These are phyloP conservation scores for Neurospora pannonica DNA, from an alignment of 495 filamentous ascomycete species.

Conservation along the genomic window DNA sequence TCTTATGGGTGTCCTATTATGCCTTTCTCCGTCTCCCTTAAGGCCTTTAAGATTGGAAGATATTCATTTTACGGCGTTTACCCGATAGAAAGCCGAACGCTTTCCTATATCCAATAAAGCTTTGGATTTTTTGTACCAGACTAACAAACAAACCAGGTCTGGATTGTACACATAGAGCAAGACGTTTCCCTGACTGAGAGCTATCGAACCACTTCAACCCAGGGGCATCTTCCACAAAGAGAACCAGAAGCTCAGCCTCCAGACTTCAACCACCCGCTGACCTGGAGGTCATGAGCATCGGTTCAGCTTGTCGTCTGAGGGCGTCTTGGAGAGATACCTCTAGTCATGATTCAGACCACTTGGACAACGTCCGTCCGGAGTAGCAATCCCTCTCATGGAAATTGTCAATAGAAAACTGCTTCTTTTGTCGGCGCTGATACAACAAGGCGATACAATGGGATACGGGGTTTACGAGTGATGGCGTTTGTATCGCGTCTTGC, in stretches of 20 bases:
- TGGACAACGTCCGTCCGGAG: neutral
- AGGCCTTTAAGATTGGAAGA: too few species aligned
- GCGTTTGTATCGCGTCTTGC: neutral
- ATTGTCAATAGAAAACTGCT: neutral
- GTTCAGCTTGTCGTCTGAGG: neutral
- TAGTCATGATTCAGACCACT: neutral
- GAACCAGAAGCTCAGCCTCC: neutral
- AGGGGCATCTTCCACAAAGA: neutral
- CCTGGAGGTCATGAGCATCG: neutral
- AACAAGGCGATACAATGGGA: neutral
- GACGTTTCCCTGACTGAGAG: neutral
- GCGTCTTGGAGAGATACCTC: neutral
- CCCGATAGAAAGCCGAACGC: too few species aligned
- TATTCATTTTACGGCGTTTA: too few species aligned
- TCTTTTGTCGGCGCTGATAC: neutral
- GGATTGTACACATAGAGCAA: neutral
- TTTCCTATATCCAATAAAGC: too few species aligned
- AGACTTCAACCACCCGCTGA: neutral
- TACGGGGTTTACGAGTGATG: neutral
- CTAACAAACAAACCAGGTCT: too few species aligned
- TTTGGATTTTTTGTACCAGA: too few species aligned
- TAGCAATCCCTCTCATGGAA: too few species aligned
- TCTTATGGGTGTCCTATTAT: too few species aligned
- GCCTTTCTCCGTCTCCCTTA: too few species aligned
- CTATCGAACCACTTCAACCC: neutral